Evolutionary conservation across 2,329 filamentous ascomycete species (phyloP).

Genomic region (Alternaria postmessia): DNA sequence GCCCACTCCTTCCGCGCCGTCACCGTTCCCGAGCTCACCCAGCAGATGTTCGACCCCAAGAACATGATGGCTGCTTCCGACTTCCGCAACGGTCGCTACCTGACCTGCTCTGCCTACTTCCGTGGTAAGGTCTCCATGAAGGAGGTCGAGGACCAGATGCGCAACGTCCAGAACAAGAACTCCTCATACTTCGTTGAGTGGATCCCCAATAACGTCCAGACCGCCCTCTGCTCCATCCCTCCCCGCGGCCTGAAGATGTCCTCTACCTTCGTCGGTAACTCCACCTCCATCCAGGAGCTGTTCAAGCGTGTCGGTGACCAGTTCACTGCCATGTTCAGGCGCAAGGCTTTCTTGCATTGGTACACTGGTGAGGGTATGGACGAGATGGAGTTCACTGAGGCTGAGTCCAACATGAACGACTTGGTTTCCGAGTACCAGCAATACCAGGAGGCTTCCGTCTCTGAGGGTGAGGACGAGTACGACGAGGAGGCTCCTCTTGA

Average conservation of each 20-base stretch:
- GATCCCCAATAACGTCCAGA: conserved; percentile 99
- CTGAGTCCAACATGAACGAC: conserved; percentile 99
- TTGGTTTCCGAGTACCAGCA: conserved; percentile 99
- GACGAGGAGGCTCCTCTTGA: conserved; percentile 82
- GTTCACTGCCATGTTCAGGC: conserved; percentile 99
- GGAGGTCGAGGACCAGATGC: conserved; percentile 99
- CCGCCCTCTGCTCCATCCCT: conserved; percentile 97
- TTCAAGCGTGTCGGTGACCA: conserved; percentile 99
- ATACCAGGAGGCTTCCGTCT: conserved; percentile 98
- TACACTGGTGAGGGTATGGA: conserved; percentile 99
- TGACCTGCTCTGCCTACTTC: conserved; percentile 99
- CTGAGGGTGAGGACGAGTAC: conserved; percentile 96
- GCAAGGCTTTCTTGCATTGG: conserved; percentile 99
- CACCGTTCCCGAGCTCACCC: conserved; percentile 96
- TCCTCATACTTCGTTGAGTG: conserved; percentile 99
- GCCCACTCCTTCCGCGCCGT: conserved; percentile 97
- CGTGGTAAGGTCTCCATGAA: conserved; percentile 99
- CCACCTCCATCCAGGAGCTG: conserved; percentile 98
- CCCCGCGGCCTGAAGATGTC: conserved; percentile 99
- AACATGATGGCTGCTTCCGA: conserved; percentile 99
- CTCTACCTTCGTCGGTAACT: conserved; percentile 98
- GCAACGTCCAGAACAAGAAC: conserved; percentile 99
- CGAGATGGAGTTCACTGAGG: conserved; percentile 99
- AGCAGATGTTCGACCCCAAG: conserved; percentile 99
- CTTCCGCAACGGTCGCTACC: conserved; percentile 99